These are phyloP conservation scores for Colletotrichum falcatum DNA, from an alignment of 2,329 filamentous ascomycete species.

Conservation along the genomic window DNA sequence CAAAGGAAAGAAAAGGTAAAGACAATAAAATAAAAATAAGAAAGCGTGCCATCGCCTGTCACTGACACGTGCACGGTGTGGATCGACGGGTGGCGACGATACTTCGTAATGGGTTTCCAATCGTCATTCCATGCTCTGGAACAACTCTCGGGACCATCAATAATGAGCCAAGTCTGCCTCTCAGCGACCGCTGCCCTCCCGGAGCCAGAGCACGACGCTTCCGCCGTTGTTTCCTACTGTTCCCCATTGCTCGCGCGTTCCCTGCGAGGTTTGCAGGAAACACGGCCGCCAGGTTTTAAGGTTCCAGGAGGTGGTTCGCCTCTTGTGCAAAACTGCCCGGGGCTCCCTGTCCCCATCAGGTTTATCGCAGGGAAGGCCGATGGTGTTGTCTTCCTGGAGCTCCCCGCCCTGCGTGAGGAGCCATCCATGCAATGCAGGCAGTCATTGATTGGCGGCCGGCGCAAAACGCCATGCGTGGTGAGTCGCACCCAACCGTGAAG, in stretches of 20 bases:
- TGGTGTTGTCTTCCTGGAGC: not conserved
- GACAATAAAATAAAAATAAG: not conserved
- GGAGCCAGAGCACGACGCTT: not conserved
- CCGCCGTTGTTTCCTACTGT: not conserved
- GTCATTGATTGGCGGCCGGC: not conserved
- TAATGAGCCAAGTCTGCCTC: not conserved
- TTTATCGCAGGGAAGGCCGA: not conserved
- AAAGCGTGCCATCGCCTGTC: conserved; percentile 1
- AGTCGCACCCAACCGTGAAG: not conserved
- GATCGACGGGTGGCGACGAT: conserved; percentile 13
- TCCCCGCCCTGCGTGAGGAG: not conserved
- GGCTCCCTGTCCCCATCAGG: not conserved
- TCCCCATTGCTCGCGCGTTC: not conserved
- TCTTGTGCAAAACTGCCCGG: not conserved
- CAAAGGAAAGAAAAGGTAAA: not conserved
- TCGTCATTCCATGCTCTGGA: not conserved
- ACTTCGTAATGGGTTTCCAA: not conserved
- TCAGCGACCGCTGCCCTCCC: not conserved
- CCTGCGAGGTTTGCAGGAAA: not conserved
- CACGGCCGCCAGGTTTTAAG: not conserved
- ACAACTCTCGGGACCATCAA: not conserved
- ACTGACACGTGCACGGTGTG: conserved; percentile 12
- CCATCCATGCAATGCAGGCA: not conserved
- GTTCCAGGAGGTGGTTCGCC: conserved; percentile 7
- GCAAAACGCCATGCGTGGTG: not conserved